These are phyloP conservation scores for Physaria fendleri DNA, from an alignment of 345 rosid genomes.

Conservation along the genomic window DNA sequence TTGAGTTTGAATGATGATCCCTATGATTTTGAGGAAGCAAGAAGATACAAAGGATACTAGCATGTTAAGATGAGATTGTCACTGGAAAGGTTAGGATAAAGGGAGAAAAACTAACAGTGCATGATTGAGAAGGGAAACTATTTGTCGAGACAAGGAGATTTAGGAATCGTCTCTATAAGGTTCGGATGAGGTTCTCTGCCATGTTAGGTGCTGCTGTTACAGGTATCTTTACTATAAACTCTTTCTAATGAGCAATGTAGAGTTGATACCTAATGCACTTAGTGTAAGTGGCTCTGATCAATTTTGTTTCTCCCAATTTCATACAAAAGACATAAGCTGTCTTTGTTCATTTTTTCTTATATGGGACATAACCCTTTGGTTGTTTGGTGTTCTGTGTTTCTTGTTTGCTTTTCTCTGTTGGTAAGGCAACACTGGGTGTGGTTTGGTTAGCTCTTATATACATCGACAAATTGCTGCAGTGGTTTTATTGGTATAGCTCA, in stretches of 20 bases:
- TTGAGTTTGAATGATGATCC: too few relatives aligned
- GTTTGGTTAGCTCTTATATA: conserved; percentile 71
- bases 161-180: too few relatives aligned
- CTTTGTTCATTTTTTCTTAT: conserved; percentile 35
- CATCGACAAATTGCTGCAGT: conserved; percentile 66
- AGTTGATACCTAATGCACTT: conserved; percentile 40
- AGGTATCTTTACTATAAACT: conserved; percentile 38
- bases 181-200: too few relatives aligned
- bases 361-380: conserved; percentile 52
- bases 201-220: conserved; percentile 51
- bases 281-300: conserved; percentile 52
- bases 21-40: too few relatives aligned
- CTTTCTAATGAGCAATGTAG: conserved; percentile 35
- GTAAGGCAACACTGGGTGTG: conserved; percentile 89
- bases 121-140: too few relatives aligned
- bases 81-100: too few relatives aligned
- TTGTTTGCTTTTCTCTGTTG: conserved; percentile 67
- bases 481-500: conserved; percentile 77
- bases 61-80: too few relatives aligned
- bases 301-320: not conserved
- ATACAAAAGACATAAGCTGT: conserved; percentile 13
- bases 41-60: too few relatives aligned
- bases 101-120: too few relatives aligned
- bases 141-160: too few relatives aligned
- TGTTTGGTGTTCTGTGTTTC: conserved; percentile 57